Percentiles rank a stretch among this genome's conserved stretches.
Conservation (phyloP, 352 stramenopile species). For the Paralagenidium karlingii region DNA sequence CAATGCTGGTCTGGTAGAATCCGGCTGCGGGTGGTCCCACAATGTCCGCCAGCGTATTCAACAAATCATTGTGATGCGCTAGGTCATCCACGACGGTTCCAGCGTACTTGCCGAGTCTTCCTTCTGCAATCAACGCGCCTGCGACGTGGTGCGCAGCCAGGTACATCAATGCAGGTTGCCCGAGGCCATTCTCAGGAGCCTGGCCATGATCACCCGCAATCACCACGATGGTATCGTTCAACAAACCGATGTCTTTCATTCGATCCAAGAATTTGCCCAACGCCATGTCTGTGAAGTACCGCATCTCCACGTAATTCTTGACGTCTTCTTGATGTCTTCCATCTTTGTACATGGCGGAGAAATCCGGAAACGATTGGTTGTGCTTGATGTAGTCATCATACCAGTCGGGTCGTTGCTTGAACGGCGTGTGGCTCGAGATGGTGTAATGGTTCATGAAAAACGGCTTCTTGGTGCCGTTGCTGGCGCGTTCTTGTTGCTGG, state of each 20-base stretch:
- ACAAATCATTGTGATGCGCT: constrained; percentile 21
- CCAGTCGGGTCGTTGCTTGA: constrained; percentile 19
- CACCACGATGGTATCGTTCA: constrained; percentile 42
- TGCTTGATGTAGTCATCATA: constrained; percentile 11
- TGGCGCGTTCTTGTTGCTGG: constrained; percentile 13
- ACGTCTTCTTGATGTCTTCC: constrained; percentile 13
- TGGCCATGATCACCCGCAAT: constrained; percentile 36
- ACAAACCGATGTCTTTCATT: constrained; percentile 19
- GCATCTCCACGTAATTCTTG: constrained; percentile 23
- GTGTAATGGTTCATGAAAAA: constrained; percentile 45
- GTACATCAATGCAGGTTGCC: constrained; percentile 26
- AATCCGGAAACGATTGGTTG: constrained; percentile 20
- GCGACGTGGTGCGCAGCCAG: constrained; percentile 15
- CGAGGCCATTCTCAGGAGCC: constrained; percentile 17
- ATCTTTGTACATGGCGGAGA: constrained; percentile 12
- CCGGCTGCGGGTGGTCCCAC: constrained; percentile 14
- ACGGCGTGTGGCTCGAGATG: constrained; percentile 39
- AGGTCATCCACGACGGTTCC: constrained; percentile 15
- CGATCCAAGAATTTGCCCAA: constrained; percentile 40
- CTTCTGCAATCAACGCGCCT: constrained; percentile 19
- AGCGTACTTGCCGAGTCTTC: constrained; percentile 10
- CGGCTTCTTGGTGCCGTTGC: constrained; percentile 15
- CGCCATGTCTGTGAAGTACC: constrained; percentile 31
- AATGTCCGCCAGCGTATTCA: constrained; percentile 28
- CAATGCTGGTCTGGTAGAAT: constrained; percentile 22